Evolutionary conservation across 2,329 filamentous ascomycete genomes (phyloP).

Genomic region (Colletotrichum sp.): DNA sequence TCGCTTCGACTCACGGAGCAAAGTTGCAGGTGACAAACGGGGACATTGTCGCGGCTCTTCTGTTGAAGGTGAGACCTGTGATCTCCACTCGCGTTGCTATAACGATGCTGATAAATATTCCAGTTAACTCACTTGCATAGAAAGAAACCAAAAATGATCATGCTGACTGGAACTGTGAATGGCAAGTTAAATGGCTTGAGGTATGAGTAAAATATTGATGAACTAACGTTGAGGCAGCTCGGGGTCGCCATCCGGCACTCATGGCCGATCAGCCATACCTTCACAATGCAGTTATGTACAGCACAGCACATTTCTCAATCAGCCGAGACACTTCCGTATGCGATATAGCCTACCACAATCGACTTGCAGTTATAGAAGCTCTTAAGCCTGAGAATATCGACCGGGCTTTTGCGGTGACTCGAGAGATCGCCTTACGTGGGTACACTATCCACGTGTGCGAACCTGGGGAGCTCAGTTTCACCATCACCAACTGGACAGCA

Average conservation of each 20-base stretch:
- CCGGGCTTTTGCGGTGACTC: slow-evolving; percentile 5
- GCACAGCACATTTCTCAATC: background rate
- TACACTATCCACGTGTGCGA: slow-evolving; percentile 19
- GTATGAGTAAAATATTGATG: background rate
- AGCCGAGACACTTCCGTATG: slow-evolving; percentile 10
- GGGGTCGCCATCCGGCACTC: slow-evolving; percentile 18
- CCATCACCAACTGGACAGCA: slow-evolving; percentile 21
- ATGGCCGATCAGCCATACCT: slow-evolving; percentile 18
- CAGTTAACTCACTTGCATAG: slow-evolving; percentile 19
- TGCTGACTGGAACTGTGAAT: background rate
- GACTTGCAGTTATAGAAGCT: slow-evolving; percentile 24
- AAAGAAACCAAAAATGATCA: slow-evolving; percentile 13
- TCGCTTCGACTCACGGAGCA: background rate
- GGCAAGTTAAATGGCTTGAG: background rate
- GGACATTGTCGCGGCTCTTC: background rate
- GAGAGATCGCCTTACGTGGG: background rate
- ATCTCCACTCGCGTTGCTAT: too few relatives aligned
- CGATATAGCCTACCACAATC: slow-evolving; percentile 21
- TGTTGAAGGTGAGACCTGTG: background rate
- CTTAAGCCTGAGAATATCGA: background rate
- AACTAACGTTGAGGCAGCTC: background rate
- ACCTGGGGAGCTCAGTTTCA: slow-evolving; percentile 21
- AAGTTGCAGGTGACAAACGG: slow-evolving; percentile 1
- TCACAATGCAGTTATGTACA: slow-evolving; percentile 22
- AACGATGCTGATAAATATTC: background rate